These are phyloP conservation scores for Colletotrichum lini DNA, from an alignment of 2,329 filamentous ascomycete genomes.

Conservation along the genomic window DNA sequence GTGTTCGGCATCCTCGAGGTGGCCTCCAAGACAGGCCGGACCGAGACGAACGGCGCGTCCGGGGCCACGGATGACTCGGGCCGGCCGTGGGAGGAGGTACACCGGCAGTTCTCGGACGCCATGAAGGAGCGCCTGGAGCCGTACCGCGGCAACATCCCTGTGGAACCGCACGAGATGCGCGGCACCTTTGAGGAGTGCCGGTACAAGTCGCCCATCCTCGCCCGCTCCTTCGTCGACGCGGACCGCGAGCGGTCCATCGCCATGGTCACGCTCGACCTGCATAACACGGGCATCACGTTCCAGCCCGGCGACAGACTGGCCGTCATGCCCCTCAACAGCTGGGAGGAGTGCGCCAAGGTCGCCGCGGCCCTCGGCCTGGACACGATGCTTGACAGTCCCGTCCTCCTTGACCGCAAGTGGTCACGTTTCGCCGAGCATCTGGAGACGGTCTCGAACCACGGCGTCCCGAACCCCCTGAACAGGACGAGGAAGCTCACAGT, in stretches of 20 bases:
- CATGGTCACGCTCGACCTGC: slow-evolving; percentile 65
- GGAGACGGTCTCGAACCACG: slow-evolving; percentile 53
- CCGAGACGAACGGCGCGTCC: slow-evolving; percentile 66
- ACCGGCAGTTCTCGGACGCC: slow-evolving; percentile 65
- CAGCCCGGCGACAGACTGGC: slow-evolving; percentile 67
- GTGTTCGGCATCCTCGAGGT: slow-evolving; percentile 70
- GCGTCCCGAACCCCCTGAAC: slow-evolving; percentile 43
- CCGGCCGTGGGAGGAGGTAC: slow-evolving; percentile 66
- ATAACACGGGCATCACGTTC: slow-evolving; percentile 68
- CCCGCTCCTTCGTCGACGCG: slow-evolving; percentile 61
- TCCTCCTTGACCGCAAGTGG: slow-evolving; percentile 60
- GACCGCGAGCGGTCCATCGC: slow-evolving; percentile 63
- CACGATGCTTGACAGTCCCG: slow-evolving; percentile 58
- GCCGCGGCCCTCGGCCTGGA: slow-evolving; percentile 66
- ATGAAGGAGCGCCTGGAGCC: slow-evolving; percentile 69
- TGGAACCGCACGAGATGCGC: slow-evolving; percentile 68
- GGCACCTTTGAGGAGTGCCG: slow-evolving; percentile 69
- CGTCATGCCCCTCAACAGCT: slow-evolving; percentile 68
- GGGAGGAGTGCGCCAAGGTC: slow-evolving; percentile 69
- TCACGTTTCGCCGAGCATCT: slow-evolving; percentile 63
- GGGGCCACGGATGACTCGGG: slow-evolving; percentile 58
- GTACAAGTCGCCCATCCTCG: slow-evolving; percentile 62
- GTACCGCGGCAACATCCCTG: slow-evolving; percentile 60
- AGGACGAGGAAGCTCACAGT: slow-evolving; percentile 55
- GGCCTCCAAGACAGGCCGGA: slow-evolving; percentile 66